Evolutionary conservation across 768 basidiomycete species (phyloP).

Genomic region (Stropharia rugosoannulata): DNA sequence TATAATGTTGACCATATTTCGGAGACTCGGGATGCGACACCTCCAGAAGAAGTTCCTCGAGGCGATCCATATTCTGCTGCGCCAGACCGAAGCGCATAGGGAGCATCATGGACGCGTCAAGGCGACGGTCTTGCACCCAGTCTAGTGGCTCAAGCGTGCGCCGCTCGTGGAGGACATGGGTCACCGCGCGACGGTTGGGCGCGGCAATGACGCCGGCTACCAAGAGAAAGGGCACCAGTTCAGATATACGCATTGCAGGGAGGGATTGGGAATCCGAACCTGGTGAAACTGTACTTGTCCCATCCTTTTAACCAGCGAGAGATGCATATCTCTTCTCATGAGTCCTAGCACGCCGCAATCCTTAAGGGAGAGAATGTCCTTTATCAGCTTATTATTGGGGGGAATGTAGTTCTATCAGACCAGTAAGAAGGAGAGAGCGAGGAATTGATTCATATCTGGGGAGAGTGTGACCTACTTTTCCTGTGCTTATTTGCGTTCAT

Average conservation of each 20-base stretch:
- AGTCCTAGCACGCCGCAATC: background rate
- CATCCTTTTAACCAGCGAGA: constrained; percentile 3
- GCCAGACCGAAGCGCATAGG: constrained; percentile 49
- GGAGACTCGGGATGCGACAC: constrained; percentile 52
- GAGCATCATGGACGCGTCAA: constrained; percentile 27
- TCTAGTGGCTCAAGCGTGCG: constrained; percentile 25
- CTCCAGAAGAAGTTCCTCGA: constrained; percentile 45
- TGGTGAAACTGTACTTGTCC: background rate
- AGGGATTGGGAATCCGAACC: background rate
- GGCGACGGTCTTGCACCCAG: constrained; percentile 22
- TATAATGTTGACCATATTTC: constrained; percentile 51
- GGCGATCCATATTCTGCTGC: constrained; percentile 42
- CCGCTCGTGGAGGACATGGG: constrained; percentile 29
- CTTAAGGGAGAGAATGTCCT: background rate
- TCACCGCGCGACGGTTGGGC: constrained; percentile 12
- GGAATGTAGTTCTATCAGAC: background rate
- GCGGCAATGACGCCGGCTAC: constrained; percentile 6
- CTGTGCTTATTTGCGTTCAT: constrained; percentile 1
- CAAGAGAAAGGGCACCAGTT: constrained; percentile 5
- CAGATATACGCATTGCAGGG: constrained; percentile 5
- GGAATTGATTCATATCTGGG: background rate
- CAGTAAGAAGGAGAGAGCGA: background rate
- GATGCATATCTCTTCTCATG: background rate
- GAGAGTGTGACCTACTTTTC: background rate
- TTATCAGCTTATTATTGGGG: background rate